phyloP scores from a whole-genome alignment of 2,329 filamentous ascomycete genomes.

The Pseudogymnoascus sp. region DNA sequence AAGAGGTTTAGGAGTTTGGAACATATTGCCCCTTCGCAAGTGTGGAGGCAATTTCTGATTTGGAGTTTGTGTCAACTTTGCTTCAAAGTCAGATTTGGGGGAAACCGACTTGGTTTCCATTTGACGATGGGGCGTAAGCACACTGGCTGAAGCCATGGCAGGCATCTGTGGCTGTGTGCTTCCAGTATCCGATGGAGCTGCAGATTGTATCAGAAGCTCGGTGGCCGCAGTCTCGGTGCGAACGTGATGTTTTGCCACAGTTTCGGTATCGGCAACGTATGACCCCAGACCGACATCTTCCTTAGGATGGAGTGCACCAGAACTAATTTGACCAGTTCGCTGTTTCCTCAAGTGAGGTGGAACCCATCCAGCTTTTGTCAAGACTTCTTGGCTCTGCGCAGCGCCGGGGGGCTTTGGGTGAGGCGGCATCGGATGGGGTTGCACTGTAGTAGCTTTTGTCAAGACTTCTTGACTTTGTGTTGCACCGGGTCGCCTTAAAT shows the following conservation, averaged over 20 bases:
- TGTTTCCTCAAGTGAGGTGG: background rate
- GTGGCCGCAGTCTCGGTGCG: background rate
- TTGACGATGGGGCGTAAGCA: background rate
- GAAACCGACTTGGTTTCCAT: background rate
- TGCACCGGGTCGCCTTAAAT: background rate
- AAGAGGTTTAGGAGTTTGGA: background rate
- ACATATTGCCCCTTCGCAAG: background rate
- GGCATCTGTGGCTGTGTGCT: background rate
- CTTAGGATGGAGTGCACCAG: background rate
- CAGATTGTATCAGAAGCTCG: background rate
- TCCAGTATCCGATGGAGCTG: background rate
- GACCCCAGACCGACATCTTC: background rate
- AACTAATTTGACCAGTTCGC: background rate
- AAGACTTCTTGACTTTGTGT: background rate
- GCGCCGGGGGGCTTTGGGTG: background rate
- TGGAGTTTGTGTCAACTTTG: background rate
- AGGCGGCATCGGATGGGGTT: background rate
- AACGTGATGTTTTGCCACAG: background rate
- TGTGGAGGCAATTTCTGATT: background rate
- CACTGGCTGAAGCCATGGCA: background rate
- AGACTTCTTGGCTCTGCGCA: background rate
- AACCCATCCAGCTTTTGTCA: background rate
- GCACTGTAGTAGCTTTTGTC: background rate
- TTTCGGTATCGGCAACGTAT: background rate
- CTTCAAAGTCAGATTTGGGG: background rate